Evolutionary conservation across 202 grass and related monocot species (phyloP).

Genomic region (Cymbopogon flexuosus): DNA sequence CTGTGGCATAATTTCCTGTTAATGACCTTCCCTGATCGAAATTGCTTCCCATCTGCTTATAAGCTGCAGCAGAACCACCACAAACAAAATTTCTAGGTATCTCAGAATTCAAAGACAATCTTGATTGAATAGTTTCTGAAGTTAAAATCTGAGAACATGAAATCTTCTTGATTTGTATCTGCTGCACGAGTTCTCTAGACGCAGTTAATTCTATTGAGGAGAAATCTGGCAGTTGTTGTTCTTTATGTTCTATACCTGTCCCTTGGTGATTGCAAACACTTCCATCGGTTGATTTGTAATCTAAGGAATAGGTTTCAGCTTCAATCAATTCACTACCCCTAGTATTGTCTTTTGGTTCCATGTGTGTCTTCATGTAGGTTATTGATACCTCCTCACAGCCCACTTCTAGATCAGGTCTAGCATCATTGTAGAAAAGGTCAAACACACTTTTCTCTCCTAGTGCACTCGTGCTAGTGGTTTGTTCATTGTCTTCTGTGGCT

Average conservation of each 20-base stretch:
- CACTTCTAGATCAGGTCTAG: slow-evolving; percentile 19
- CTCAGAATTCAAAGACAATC: slow-evolving; percentile 27
- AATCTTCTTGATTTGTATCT: slow-evolving; percentile 37
- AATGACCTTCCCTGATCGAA: slow-evolving; percentile 28
- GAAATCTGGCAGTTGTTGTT: slow-evolving; percentile 18
- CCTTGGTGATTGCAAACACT: slow-evolving; percentile 20
- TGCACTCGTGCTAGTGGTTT: slow-evolving; percentile 23
- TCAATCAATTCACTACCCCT: slow-evolving; percentile 24
- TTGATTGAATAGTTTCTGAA: slow-evolving; percentile 28
- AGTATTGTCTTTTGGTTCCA: slow-evolving; percentile 20
- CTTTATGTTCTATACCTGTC: slow-evolving; percentile 38
- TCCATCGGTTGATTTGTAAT: slow-evolving; percentile 25
- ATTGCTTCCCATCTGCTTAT: slow-evolving; percentile 31
- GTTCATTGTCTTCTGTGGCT: slow-evolving; percentile 35
- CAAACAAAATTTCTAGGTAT: slow-evolving; percentile 28
- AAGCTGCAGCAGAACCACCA: background rate
- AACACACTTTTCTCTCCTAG: slow-evolving; percentile 20
- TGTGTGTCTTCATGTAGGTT: slow-evolving; percentile 13
- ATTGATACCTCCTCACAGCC: slow-evolving; percentile 32
- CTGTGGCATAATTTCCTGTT: slow-evolving; percentile 26
- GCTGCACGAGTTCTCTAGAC: slow-evolving; percentile 5
- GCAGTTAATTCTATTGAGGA: slow-evolving; percentile 20
- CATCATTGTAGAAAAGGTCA: slow-evolving; percentile 23
- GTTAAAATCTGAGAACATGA: slow-evolving; percentile 32
- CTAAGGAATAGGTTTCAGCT: slow-evolving; percentile 13